A percentile compares a stretch with the other conserved stretches of the same genome.
Evolutionary conservation across 768 basidiomycete species (phyloP).

Genomic region (Mycena crocata): DNA sequence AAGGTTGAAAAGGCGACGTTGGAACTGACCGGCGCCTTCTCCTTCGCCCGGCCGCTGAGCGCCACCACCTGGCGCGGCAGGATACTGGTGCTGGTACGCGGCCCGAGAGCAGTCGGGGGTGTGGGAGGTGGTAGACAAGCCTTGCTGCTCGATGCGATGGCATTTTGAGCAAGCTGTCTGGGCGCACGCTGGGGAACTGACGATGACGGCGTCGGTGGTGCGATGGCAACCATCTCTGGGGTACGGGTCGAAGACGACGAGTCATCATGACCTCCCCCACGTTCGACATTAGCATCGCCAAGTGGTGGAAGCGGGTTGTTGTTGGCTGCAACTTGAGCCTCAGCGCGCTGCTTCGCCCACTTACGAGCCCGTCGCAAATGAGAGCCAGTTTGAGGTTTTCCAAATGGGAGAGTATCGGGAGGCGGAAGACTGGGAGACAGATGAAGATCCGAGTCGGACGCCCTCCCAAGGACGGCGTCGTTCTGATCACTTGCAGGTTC

Average conservation of each 20-base stretch:
- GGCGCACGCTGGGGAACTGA: background rate
- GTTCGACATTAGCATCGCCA: too few relatives aligned
- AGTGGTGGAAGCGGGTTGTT: background rate
- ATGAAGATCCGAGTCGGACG: background rate
- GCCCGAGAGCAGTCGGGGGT: background rate
- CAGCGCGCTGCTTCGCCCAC: background rate
- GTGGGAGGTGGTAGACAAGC: slow-evolving; percentile 14
- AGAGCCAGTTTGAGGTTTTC: background rate
- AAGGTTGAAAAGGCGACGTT: background rate
- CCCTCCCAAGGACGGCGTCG: slow-evolving; percentile 7
- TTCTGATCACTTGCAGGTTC: slow-evolving; percentile 3
- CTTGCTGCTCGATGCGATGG: slow-evolving; percentile 54
- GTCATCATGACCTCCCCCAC: background rate
- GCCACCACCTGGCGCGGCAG: background rate
- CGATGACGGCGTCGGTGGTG: background rate
- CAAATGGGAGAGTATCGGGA: background rate
- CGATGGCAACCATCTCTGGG: background rate
- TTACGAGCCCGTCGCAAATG: background rate
- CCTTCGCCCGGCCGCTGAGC: background rate
- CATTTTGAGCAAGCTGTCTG: slow-evolving; percentile 36
- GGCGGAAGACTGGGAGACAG: background rate
- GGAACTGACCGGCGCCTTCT: slow-evolving; percentile 4
- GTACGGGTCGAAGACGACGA: background rate
- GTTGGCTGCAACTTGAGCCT: background rate
- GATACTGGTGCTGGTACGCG: background rate